Percentiles rank a stretch among this genome's conserved stretches.
phyloP scores from a whole-genome alignment of 371 early-diverging fungal genomes.

The Rhizopus arrhizus region DNA sequence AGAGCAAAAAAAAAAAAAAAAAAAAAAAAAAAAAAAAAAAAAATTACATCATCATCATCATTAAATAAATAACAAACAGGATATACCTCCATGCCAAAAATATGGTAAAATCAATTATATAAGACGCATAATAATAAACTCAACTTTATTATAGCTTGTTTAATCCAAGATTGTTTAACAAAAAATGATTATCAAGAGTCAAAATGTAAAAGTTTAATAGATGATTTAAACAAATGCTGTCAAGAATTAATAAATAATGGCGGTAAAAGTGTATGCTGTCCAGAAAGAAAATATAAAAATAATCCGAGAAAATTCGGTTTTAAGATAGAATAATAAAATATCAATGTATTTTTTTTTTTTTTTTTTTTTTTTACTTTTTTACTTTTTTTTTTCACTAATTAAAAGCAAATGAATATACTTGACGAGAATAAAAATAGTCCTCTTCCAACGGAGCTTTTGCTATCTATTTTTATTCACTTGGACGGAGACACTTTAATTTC shows the following conservation, averaged over 20 bases:
- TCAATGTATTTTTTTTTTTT: constrained; percentile 7
- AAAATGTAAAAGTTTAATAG: constrained; percentile 58
- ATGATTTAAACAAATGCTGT: constrained; percentile 65
- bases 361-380: constrained; percentile 13
- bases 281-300: constrained; percentile 53
- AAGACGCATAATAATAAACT: not conserved
- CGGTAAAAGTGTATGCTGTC: constrained; percentile 68
- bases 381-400: constrained; percentile 9
- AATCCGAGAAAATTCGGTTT: not conserved
- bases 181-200: constrained; percentile 70
- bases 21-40: not conserved
- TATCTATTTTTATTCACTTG: constrained; percentile 39
- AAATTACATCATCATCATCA: not conserved
- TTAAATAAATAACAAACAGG: not conserved
- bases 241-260: constrained; percentile 55
- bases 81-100: constrained; percentile 36
- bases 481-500: constrained; percentile 36
- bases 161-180: constrained; percentile 69
- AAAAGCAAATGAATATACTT: not conserved
- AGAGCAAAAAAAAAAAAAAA: not conserved
- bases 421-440: not conserved
- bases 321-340: constrained; percentile 5
- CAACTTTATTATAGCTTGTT: constrained; percentile 54
- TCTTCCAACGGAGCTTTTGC: constrained; percentile 45
- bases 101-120: constrained; percentile 27